Percentiles rank a stretch among this genome's conserved stretches.
Conservation (phyloP, 768 basidiomycete species). For the Polyporus arcularius region DNA sequence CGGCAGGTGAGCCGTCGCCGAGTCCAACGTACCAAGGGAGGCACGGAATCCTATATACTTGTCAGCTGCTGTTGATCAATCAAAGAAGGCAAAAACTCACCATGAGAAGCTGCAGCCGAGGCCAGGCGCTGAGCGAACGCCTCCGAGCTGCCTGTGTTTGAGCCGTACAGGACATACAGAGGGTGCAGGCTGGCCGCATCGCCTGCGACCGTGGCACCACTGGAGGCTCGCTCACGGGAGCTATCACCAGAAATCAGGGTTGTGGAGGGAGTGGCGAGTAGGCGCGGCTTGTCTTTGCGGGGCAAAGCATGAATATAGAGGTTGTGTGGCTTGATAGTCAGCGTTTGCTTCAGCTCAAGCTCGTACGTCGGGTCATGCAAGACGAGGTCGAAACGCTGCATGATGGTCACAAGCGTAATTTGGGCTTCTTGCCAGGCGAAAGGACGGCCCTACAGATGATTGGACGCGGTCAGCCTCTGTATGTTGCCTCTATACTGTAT, state of each 20-base stretch:
- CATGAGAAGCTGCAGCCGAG: conserved; percentile 38
- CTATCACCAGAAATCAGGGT: background rate
- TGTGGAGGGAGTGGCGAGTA: conserved; percentile 20
- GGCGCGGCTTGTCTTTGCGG: conserved; percentile 28
- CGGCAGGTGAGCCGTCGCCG: conserved; percentile 35
- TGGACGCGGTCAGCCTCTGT: background rate
- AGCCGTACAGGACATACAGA: conserved; percentile 43
- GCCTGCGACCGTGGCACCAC: background rate
- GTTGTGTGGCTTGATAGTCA: conserved; percentile 49
- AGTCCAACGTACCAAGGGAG: conserved; percentile 42
- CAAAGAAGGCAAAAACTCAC: conserved; percentile 20
- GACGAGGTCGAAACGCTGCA: conserved; percentile 49
- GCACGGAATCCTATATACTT: conserved; percentile 38
- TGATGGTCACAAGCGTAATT: conserved; percentile 42
- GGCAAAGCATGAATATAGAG: conserved; percentile 42
- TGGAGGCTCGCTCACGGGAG: background rate
- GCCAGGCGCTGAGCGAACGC: conserved; percentile 47
- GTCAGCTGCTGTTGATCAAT: background rate
- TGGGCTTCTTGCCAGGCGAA: conserved; percentile 51
- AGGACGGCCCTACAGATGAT: conserved; percentile 34
- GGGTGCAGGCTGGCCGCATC: conserved; percentile 22
- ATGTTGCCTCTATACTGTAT: background rate
- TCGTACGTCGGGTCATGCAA: conserved; percentile 45
- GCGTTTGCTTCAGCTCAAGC: conserved; percentile 43
- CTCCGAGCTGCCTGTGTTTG: conserved; percentile 51